phyloP scores from a whole-genome alignment of 176 grass and related monocot species.

The Alopecurus myosuroides region DNA sequence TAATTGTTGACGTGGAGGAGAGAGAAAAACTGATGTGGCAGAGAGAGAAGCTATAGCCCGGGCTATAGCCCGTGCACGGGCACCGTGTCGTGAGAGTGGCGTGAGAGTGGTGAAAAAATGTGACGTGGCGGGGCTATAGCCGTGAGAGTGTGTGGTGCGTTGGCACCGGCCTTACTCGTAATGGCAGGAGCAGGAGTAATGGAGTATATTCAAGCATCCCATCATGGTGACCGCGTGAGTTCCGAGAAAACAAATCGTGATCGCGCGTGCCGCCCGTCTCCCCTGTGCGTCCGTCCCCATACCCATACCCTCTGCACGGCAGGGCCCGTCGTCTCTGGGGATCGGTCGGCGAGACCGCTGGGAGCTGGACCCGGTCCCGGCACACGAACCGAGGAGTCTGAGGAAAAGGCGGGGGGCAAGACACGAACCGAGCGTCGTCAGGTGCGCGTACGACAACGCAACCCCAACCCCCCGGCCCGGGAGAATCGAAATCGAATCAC shows the following conservation, averaged over 20 bases:
- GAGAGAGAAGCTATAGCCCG: too few species aligned
- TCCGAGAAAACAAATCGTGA: neutral
- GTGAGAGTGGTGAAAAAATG: too few species aligned
- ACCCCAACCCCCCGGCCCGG: neutral
- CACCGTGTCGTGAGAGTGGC: too few species aligned
- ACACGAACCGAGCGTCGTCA: neutral
- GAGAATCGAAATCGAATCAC: slow-evolving; percentile 12
- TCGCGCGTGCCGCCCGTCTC: neutral
- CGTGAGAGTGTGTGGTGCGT: too few species aligned
- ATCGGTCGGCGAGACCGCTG: neutral
- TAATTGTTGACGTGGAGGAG: too few species aligned
- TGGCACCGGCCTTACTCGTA: too few species aligned
- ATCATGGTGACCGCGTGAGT: neutral
- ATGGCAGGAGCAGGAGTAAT: too few species aligned
- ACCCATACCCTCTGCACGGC: neutral
- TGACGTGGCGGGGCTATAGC: too few species aligned
- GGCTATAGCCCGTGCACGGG: too few species aligned
- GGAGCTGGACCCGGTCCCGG: neutral
- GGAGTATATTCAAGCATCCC: neutral
- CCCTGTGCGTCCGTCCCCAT: too few species aligned
- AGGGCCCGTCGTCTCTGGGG: neutral
- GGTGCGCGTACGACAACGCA: neutral
- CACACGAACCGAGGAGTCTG: neutral
- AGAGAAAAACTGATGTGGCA: too few species aligned
- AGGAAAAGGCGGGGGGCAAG: neutral